Evolutionary conservation across 139 green algal genomes (phyloP), one percentile per base, ranked within the genome.

Genomic region (Astrephomene gubernaculifera): DNA sequence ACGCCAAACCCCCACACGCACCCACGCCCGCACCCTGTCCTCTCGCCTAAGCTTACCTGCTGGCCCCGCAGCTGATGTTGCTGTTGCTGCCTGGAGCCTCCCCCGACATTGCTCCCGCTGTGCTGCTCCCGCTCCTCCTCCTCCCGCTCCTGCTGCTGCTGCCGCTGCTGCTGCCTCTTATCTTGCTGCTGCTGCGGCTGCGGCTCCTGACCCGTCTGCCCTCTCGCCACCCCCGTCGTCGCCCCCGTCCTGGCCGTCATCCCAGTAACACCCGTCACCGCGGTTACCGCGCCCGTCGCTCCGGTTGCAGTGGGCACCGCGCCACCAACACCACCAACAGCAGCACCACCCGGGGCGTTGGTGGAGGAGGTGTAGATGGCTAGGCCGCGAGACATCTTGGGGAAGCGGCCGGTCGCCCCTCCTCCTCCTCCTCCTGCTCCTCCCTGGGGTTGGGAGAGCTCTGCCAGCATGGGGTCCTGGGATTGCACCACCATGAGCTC

Each of bases 71-170:
- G 5, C 9, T 35, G 52, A 49, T 5, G 10, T 33, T 14, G 45
- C 44, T 5, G 7, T 49, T 1, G 45, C 72, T 35, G 12, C 19
- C 31, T n/a, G n/a, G 38, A 2, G 39, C 35, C 45, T 4, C 24
- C 39, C 35, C 39, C 74, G 19, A 33, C 60, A 41, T 72, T 83
- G 60, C 76, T 72, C 21, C 60, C 76, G 76, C 60, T 83, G 74
- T 83, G 76, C 57, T 83, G 76, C 38, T 36, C 29, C 36, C 22
- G 24, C 0, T 35, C 7, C 38, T 27, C 67, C 4, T 36, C 24
- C 38, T 24, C 57, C 57, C 38, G 36, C 8, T 38, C 64, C 33
- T 44, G 4, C 64, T 38, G 64, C 64, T 3, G 35, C 64, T 14
- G 64, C 64, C 2, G 64, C 35, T 25, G 64, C 25, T 2, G 33